These are phyloP conservation scores for Scedosporium aurantiacum DNA, from an alignment of 2,329 filamentous ascomycete species.

Conservation along the genomic window DNA sequence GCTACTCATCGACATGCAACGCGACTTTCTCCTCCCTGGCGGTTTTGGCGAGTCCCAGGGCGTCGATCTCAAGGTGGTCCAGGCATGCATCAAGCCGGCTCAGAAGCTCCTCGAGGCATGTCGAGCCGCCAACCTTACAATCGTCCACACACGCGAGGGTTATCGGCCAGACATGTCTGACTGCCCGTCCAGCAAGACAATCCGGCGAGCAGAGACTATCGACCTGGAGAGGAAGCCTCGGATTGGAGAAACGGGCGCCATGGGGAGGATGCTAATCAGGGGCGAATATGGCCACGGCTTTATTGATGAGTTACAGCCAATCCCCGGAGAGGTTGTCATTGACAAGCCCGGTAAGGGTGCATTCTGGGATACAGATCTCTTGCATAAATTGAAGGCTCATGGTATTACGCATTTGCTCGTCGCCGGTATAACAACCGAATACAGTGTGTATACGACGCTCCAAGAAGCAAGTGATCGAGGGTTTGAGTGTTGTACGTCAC, in stretches of 20 bases:
- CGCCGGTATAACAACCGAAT: slow-evolving; percentile 46
- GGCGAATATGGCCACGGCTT: slow-evolving; percentile 14
- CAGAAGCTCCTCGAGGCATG: slow-evolving; percentile 27
- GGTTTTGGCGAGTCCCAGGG: slow-evolving; percentile 39
- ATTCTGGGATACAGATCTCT: slow-evolving; percentile 45
- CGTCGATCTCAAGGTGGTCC: slow-evolving; percentile 24
- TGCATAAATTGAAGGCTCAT: slow-evolving; percentile 39
- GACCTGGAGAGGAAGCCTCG: neutral
- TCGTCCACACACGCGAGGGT: slow-evolving; percentile 41
- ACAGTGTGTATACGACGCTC: slow-evolving; percentile 42
- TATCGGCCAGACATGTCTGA: slow-evolving; percentile 41
- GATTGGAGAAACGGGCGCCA: slow-evolving; percentile 40
- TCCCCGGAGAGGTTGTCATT: slow-evolving; percentile 40
- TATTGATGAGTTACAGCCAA: slow-evolving; percentile 39
- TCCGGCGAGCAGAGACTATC: slow-evolving; percentile 31
- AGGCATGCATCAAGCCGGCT: slow-evolving; percentile 30
- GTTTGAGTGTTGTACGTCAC: slow-evolving; percentile 42
- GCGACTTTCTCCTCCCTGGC: slow-evolving; percentile 33
- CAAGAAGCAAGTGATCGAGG: slow-evolving; percentile 49
- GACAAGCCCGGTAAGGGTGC: slow-evolving; percentile 49
- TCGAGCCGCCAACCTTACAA: slow-evolving; percentile 25
- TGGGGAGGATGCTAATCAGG: slow-evolving; percentile 41
- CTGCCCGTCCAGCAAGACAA: slow-evolving; percentile 36
- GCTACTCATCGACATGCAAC: slow-evolving; percentile 44
- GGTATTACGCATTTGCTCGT: slow-evolving; percentile 48